Percentiles rank a stretch among this genome's conserved stretches.
These are phyloP conservation scores for Tulasnella sp. DNA, from an alignment of 768 basidiomycete species.

Conservation along the genomic window DNA sequence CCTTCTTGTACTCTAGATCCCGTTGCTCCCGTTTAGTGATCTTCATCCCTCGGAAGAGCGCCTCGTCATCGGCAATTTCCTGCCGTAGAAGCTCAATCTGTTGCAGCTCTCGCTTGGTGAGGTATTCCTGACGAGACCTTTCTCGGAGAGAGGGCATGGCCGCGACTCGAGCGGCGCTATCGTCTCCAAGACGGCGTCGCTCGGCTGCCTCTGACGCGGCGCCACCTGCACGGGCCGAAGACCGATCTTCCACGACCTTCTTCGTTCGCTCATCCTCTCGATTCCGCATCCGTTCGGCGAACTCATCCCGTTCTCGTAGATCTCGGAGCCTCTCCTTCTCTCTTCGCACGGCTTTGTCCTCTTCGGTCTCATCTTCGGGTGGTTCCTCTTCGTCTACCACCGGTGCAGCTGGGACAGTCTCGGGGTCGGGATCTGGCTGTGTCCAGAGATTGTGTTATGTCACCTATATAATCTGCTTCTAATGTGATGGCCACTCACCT, in stretches of 20 bases:
- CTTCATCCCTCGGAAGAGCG: conserved; percentile 82
- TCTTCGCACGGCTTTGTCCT: conserved; percentile 59
- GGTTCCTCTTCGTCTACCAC: conserved; percentile 28
- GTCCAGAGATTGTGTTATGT: neutral
- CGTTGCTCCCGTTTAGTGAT: conserved; percentile 69
- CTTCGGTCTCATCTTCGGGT: conserved; percentile 36
- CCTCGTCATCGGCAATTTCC: conserved; percentile 91
- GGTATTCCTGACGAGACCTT: conserved; percentile 88
- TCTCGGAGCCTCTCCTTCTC: conserved; percentile 74
- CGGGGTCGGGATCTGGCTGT: conserved; percentile 23
- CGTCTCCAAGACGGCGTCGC: conserved; percentile 72
- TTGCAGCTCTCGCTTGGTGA: conserved; percentile 92
- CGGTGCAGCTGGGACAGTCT: conserved; percentile 25
- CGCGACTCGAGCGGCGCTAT: conserved; percentile 37
- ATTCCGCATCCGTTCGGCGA: conserved; percentile 75
- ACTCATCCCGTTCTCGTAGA: conserved; percentile 78
- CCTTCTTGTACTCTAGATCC: conserved; percentile 86
- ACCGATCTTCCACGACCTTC: conserved; percentile 84
- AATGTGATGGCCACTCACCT: neutral
- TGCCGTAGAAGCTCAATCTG: conserved; percentile 85
- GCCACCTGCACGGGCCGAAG: conserved; percentile 52
- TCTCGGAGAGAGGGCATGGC: conserved; percentile 67
- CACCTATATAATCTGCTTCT: neutral
- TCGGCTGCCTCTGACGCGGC: conserved; percentile 75
- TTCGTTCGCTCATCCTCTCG: conserved; percentile 80